These are phyloP conservation scores for Beauveria caledonica DNA, from an alignment of 2,329 filamentous ascomycete species.

Conservation along the genomic window DNA sequence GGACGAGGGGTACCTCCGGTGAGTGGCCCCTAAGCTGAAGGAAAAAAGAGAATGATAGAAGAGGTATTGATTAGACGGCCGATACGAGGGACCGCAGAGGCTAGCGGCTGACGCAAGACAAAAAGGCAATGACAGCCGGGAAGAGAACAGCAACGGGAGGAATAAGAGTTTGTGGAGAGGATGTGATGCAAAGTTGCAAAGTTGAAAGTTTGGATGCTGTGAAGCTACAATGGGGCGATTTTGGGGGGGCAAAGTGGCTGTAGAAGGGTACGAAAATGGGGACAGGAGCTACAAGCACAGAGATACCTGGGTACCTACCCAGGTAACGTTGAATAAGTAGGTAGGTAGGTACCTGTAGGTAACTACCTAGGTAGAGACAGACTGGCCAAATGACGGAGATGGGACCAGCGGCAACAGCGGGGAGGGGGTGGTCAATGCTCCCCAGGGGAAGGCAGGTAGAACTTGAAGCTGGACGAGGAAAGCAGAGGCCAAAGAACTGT, in stretches of 20 bases:
- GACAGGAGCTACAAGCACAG: neutral
- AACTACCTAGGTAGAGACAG: too few relatives aligned
- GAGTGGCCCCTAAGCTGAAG: neutral
- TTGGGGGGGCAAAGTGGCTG: neutral
- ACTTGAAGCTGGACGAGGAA: neutral
- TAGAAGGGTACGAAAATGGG: neutral
- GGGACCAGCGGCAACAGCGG: conserved; percentile 8
- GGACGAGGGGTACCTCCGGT: conserved; percentile 5
- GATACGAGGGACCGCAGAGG: neutral
- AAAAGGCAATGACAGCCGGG: neutral
- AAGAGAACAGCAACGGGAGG: neutral
- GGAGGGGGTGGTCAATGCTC: conserved; percentile 11
- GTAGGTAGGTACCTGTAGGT: too few relatives aligned
- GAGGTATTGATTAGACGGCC: neutral
- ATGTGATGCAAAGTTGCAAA: neutral
- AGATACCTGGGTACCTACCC: neutral
- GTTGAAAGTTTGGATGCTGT: neutral
- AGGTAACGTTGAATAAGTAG: too few relatives aligned
- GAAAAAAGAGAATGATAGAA: neutral
- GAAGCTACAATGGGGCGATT: conserved; percentile 9
- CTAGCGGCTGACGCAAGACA: neutral
- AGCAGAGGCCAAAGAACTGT: neutral
- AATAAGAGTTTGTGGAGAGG: neutral
- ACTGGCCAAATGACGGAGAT: conserved; percentile 12
- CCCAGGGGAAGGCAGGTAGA: neutral